phyloP scores from a whole-genome alignment of 192 early-diverging fungal genomes.

The Backusella tuberculispora region DNA sequence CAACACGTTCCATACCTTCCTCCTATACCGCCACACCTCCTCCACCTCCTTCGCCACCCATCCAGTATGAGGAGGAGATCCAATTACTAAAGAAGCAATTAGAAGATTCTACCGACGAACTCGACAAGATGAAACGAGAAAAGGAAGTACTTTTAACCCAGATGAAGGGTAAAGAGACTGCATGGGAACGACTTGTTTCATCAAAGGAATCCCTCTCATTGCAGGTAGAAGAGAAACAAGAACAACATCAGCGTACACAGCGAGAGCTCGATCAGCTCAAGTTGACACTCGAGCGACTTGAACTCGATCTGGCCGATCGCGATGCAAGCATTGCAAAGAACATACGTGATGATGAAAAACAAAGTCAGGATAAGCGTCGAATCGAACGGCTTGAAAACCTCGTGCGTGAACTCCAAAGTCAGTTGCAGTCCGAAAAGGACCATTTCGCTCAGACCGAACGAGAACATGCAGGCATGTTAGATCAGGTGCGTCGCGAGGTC shows the following conservation, averaged over 20 bases:
- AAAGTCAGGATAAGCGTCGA: constrained; percentile 15
- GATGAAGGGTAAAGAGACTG: constrained; percentile 28
- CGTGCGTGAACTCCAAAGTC: constrained; percentile 17
- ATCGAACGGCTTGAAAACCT: constrained; percentile 25
- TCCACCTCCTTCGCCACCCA: background rate
- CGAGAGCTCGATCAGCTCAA: background rate
- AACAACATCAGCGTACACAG: background rate
- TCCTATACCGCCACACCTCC: background rate
- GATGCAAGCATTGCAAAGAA: constrained; percentile 21
- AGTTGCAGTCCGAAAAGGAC: background rate
- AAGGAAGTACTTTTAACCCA: background rate
- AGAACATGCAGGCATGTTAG: constrained; percentile 34
- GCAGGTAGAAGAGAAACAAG: constrained; percentile 26
- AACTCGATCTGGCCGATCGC: background rate
- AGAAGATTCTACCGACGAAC: background rate
- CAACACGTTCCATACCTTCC: background rate
- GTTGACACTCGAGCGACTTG: background rate
- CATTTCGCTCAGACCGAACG: background rate
- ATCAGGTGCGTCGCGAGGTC: constrained; percentile 31
- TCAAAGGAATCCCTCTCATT: constrained; percentile 27
- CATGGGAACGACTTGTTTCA: constrained; percentile 31
- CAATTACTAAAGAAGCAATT: background rate
- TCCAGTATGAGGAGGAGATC: constrained; percentile 19
- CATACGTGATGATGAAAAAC: constrained; percentile 12
- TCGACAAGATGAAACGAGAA: constrained; percentile 29